Conservation (phyloP, 2,329 filamentous ascomycete genomes). For the Fonsecaea pedrosoi region DNA sequence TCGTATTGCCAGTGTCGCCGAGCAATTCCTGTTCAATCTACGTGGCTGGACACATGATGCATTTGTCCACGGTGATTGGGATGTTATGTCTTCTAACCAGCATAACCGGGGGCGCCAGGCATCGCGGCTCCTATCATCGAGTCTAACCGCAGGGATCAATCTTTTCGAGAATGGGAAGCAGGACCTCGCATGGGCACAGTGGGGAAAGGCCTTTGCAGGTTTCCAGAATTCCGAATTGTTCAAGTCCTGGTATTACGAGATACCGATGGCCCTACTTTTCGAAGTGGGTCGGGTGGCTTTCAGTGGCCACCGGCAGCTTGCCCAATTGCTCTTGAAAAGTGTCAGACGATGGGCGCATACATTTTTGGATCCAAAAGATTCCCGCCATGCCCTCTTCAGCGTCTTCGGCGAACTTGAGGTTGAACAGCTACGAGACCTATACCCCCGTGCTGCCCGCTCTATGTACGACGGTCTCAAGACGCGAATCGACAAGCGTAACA, state of each 20-base stretch:
- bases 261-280: conserved; percentile 34
- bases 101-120: conserved; percentile 29
- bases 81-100: conserved; percentile 18
- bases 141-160: conserved; percentile 29
- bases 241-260: conserved; percentile 37
- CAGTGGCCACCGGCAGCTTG: conserved; percentile 26
- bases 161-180: conserved; percentile 30
- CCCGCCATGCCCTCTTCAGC: conserved; percentile 30
- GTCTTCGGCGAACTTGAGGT: conserved; percentile 30
- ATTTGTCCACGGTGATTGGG: conserved; percentile 30
- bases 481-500: conserved; percentile 31
- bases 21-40: conserved; percentile 30
- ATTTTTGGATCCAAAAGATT: conserved; percentile 26
- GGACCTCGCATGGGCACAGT: conserved; percentile 28
- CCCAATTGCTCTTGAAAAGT: conserved; percentile 16
- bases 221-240: conserved; percentile 33
- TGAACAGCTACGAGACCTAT: conserved; percentile 26
- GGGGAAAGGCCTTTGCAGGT: conserved; percentile 25
- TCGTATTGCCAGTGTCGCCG: conserved; percentile 16
- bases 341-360: conserved; percentile 30
- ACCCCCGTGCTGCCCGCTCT: conserved; percentile 27
- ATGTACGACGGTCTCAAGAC: conserved; percentile 32
- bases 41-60: conserved; percentile 34
- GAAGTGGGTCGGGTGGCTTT: conserved; percentile 32
- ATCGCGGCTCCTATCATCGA: conserved; percentile 26